phyloP scores from a whole-genome alignment of 2,329 filamentous ascomycete genomes.

The Epichloe uncinata region DNA sequence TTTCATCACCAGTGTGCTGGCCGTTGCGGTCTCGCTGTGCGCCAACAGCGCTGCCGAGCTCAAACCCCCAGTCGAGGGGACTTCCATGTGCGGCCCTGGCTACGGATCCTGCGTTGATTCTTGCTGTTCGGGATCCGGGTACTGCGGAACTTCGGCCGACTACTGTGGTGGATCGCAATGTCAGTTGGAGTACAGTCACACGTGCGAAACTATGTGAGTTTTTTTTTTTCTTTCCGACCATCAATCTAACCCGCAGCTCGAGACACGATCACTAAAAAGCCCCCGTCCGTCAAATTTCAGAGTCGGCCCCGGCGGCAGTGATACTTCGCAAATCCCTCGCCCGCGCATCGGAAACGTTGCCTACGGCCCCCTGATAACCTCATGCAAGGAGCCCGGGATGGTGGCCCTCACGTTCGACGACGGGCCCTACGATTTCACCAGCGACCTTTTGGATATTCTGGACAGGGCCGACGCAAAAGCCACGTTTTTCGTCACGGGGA shows the following conservation, averaged over 20 bases:
- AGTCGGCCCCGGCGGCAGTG: constrained; percentile 14
- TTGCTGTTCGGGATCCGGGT: constrained; percentile 25
- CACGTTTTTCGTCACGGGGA: constrained; percentile 30
- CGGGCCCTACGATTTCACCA: constrained; percentile 30
- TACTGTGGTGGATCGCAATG: constrained; percentile 25
- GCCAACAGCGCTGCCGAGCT: not conserved
- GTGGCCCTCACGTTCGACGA: constrained; percentile 36
- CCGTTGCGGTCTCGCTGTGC: not conserved
- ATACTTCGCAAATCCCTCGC: constrained; percentile 19
- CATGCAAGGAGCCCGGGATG: constrained; percentile 20
- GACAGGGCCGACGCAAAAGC: constrained; percentile 19
- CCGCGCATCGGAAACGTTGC: constrained; percentile 21
- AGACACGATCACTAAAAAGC: too few species aligned
- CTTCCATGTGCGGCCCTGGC: constrained; percentile 19
- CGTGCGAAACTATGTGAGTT: constrained; percentile 28
- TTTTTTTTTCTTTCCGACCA: too few species aligned
- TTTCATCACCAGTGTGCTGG: not conserved
- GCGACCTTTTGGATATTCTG: constrained; percentile 25
- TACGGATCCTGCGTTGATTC: constrained; percentile 20
- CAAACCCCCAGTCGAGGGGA: not conserved
- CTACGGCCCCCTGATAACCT: constrained; percentile 21
- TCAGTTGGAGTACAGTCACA: constrained; percentile 25
- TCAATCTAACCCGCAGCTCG: too few species aligned
- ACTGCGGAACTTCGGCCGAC: constrained; percentile 22
- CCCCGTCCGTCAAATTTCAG: too few species aligned